A percentile compares a stretch with the other conserved stretches of the same genome.
Conservation (phyloP, 345 rosid species). For the Heritiera littoralis region DNA sequence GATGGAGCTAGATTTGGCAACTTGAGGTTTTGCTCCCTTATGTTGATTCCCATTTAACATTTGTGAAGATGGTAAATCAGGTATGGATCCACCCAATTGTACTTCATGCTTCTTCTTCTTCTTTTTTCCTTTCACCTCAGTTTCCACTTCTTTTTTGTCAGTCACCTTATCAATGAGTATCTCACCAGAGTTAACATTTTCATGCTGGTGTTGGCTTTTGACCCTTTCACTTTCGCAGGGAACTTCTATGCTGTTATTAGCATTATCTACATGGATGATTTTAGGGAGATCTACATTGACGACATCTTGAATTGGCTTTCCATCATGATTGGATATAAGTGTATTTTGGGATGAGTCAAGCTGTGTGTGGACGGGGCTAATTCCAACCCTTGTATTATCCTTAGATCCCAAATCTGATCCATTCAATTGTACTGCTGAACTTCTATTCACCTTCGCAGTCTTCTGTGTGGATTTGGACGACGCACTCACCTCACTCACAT, state of each 20-base stretch:
- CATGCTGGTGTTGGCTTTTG: conserved; percentile 31
- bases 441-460: conserved; percentile 25
- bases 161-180: conserved; percentile 31
- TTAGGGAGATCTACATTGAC: conserved; percentile 14
- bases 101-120: conserved; percentile 30
- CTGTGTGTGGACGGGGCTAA: conserved; percentile 4
- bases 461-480: conserved; percentile 21
- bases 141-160: conserved; percentile 21
- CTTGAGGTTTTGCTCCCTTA: conserved; percentile 37
- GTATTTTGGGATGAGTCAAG: neutral
- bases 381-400: neutral
- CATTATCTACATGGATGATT: conserved; percentile 18
- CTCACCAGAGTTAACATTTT: conserved; percentile 33
- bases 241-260: conserved; percentile 21
- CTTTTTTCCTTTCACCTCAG: conserved; percentile 29
- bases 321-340: conserved; percentile 23
- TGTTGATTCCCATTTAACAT: conserved; percentile 36
- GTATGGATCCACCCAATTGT: conserved; percentile 29
- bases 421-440: conserved; percentile 15
- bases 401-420: conserved; percentile 17
- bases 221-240: conserved; percentile 28
- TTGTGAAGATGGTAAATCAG: conserved; percentile 21
- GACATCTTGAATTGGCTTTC: conserved; percentile 20
- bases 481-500: conserved; percentile 25
- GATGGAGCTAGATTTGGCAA: conserved; percentile 32